Base-by-base conservation (phyloP, 1,284 basidiomycete species). In the Trichosporon ovoides region DNA sequence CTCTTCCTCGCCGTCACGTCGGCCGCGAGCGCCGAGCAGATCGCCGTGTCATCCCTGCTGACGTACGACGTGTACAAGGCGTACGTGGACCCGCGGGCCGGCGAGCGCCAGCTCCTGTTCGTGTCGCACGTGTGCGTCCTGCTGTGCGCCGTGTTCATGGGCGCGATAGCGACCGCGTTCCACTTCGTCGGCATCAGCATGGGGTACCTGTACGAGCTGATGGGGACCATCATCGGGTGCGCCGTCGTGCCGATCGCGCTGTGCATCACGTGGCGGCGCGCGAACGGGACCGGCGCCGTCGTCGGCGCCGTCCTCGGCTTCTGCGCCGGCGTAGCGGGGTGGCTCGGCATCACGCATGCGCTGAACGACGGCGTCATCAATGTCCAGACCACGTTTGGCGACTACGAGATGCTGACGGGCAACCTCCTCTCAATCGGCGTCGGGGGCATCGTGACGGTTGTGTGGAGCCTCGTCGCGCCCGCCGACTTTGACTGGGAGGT, bases 121-220 rank as follows among this genome's bases (percentile, higher is more conserved):
- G 77, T 82, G 38, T 83, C 64, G n/a, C 69, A 68, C 57, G 31
- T 62, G 49, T 61, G 56, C 56, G 88, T 87, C 62, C 83, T 89
- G 35, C 83, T 79, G 35, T 94, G 88, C 73, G 87, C 87, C 0
- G 58, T 93, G 36, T 80, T 88, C 50, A 91, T 91, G 84, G 89
- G 86, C 31, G 66, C 90, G 13, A 85, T 89, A 2, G 93, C 91
- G 0, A 77, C 88, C 33, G 88, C 92, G 59, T 96, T 94, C 81
- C 87, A 83, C 78, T 91, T 89, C 70, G 90, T 91, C 61, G 90
- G 91, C 5, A 85, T 97, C 56, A 87, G 85, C 7, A 89, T 91
- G 88, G 90, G 64, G 22, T 61, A 65, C 58, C 51, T 68, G 34
- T 55, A 59, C 59, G 50, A 73, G 46, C 70, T 74, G 10, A 78